Evolutionary conservation across 371 early-diverging fungal genomes (phyloP).

Genomic region (Phascolomyces articulosus): DNA sequence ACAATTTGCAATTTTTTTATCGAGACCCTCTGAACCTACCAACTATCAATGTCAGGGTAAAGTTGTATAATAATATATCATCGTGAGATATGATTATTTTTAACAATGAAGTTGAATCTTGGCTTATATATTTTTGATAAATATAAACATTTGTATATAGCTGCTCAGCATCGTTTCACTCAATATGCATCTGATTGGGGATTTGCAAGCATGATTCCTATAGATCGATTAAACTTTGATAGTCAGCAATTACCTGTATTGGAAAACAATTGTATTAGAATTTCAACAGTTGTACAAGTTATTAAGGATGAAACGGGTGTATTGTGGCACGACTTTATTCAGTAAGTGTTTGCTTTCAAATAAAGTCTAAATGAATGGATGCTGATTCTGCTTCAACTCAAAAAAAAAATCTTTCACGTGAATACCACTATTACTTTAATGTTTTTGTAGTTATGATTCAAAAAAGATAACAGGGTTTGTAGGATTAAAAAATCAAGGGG

Average conservation of each 20-base stretch:
- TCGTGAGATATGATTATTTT: not conserved
- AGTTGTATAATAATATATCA: not conserved
- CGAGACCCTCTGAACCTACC: slow-evolving; percentile 1
- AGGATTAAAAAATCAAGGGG: slow-evolving; percentile 98
- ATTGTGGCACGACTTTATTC: slow-evolving; percentile 88
- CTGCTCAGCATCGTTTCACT: slow-evolving; percentile 83
- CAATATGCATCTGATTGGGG: slow-evolving; percentile 92
- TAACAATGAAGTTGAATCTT: no score
- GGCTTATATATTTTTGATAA: no score
- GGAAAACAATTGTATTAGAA: slow-evolving; percentile 63
- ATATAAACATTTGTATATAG: slow-evolving; percentile 49
- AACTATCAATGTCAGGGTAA: slow-evolving; percentile 3
- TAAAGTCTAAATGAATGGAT: not conserved
- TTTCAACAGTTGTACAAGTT: slow-evolving; percentile 79
- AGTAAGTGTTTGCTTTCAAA: slow-evolving; percentile 45
- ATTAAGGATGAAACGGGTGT: slow-evolving; percentile 89
- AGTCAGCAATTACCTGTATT: slow-evolving; percentile 39
- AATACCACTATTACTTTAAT: not conserved
- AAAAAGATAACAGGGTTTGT: slow-evolving; percentile 90
- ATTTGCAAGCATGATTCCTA: slow-evolving; percentile 77
- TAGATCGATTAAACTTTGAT: slow-evolving; percentile 14
- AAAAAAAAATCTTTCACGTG: no score
- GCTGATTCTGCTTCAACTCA: no score
- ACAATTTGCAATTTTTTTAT: slow-evolving; percentile 33
- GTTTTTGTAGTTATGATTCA: slow-evolving; percentile 73